Percentiles rank a stretch among this genome's conserved stretches.
Conservation (phyloP, 352 stramenopile species). For the Phytophthora foliorum region DNA sequence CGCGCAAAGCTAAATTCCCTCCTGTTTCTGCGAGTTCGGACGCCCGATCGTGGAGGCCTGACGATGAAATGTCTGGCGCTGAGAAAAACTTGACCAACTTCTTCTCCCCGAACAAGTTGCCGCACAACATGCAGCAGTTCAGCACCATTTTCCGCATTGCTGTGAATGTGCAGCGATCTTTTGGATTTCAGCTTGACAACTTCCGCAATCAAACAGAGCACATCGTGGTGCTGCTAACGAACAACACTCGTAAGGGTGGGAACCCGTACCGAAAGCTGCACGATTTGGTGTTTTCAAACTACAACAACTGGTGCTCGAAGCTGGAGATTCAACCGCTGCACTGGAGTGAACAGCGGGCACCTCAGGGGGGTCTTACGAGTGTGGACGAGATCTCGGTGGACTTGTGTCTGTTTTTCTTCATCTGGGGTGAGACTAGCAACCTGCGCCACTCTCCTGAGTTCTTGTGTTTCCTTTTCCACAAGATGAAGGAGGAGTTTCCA, state of each 20-base stretch:
- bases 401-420: slow-evolving; percentile 97
- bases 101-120: slow-evolving; percentile 76
- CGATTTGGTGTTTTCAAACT: slow-evolving; percentile 89
- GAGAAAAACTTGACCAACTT: slow-evolving; percentile 80
- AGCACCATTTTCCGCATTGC: slow-evolving; percentile 85
- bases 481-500: slow-evolving; percentile 91
- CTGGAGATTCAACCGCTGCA: slow-evolving; percentile 76
- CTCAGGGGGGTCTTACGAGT: slow-evolving; percentile 88
- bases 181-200: slow-evolving; percentile 87
- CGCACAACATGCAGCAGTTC: slow-evolving; percentile 88
- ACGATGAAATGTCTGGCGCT: slow-evolving; percentile 32
- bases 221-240: slow-evolving; percentile 96
- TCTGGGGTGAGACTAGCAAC: slow-evolving; percentile 99
- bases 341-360: slow-evolving; percentile 69
- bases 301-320: slow-evolving; percentile 91
- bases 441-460: slow-evolving; percentile 98
- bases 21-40: slow-evolving; percentile 83
- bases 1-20: slow-evolving; percentile 54
- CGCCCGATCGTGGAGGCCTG: slow-evolving; percentile 71
- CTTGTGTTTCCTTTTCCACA: slow-evolving; percentile 99
- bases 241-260: slow-evolving; percentile 82
- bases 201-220: slow-evolving; percentile 98
- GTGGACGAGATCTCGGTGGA: slow-evolving; percentile 90
- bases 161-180: slow-evolving; percentile 88
- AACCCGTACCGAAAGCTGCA: slow-evolving; percentile 90